These are phyloP conservation scores for Pulveroboletus sp. DNA, from an alignment of 1,284 basidiomycete genomes.

Conservation along the genomic window DNA sequence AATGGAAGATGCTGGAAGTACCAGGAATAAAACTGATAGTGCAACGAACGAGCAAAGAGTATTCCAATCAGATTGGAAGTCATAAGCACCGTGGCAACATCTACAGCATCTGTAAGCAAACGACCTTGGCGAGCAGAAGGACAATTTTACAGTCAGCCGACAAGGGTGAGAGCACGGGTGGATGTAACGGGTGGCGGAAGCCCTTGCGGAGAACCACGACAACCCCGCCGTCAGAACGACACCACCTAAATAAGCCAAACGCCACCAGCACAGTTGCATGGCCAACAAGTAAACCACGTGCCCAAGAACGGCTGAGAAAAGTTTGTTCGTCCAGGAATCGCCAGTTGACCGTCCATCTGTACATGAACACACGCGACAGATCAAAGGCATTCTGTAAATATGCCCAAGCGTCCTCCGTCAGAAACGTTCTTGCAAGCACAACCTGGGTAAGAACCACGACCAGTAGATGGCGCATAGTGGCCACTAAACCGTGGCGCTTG, in stretches of 20 bases:
- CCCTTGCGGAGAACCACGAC: conserved; percentile 56
- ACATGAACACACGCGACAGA: conserved; percentile 86
- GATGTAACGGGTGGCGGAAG: conserved; percentile 49
- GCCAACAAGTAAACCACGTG: conserved; percentile 61
- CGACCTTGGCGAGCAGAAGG: background rate
- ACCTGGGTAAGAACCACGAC: conserved; percentile 61
- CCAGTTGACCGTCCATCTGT: conserved; percentile 99
- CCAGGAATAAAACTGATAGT: conserved; percentile 99
- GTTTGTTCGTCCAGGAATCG: conserved; percentile 75
- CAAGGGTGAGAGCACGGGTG: conserved; percentile 49
- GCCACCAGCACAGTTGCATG: conserved; percentile 63
- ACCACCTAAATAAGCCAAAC: conserved; percentile 80
- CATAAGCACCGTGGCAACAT: conserved; percentile 80
- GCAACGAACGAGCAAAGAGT: conserved; percentile 90
- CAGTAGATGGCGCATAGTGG: conserved; percentile 54
- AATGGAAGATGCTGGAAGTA: conserved; percentile 94
- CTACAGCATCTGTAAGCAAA: conserved; percentile 44
- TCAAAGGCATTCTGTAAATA: conserved; percentile 87
- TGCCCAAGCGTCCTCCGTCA: conserved; percentile 56
- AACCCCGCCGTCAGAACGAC: conserved; percentile 64
- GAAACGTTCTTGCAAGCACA: conserved; percentile 73
- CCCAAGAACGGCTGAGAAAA: conserved; percentile 72
- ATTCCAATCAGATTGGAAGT: conserved; percentile 94
- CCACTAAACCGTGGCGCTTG: conserved; percentile 67
- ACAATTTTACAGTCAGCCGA: conserved; percentile 59